These are phyloP conservation scores for Chrysopogon serrulatus DNA, from an alignment of 176 grass and related monocot genomes.

Conservation along the genomic window DNA sequence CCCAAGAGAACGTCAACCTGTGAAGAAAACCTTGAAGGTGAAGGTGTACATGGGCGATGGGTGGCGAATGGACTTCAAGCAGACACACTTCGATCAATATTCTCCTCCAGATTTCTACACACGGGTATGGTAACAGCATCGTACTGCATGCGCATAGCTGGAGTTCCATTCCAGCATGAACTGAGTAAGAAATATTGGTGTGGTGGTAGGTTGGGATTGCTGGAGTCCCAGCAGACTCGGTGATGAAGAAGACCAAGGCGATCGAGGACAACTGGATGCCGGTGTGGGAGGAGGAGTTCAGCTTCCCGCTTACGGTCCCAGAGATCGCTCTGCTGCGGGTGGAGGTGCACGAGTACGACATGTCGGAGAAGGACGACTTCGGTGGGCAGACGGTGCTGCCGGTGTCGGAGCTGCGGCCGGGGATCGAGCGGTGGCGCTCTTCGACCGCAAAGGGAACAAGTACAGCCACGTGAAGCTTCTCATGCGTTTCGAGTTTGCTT, in stretches of 20 bases:
- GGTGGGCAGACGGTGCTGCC: constrained; percentile 78
- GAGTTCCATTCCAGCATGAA: background rate
- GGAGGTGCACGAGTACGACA: constrained; percentile 89
- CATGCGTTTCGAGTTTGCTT: constrained; percentile 71
- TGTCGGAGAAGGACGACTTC: constrained; percentile 97
- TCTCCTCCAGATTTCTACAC: constrained; percentile 94
- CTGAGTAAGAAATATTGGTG: background rate
- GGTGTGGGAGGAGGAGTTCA: constrained; percentile 78
- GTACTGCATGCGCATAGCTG: no score
- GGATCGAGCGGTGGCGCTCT: constrained; percentile 75
- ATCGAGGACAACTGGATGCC: constrained; percentile 94
- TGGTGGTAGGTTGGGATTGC: constrained; percentile 67
- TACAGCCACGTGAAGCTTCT: constrained; percentile 68
- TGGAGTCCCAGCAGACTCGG: constrained; percentile 57
- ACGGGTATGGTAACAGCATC: constrained; percentile 37
- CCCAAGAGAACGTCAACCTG: constrained; percentile 42
- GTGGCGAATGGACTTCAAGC: constrained; percentile 82
- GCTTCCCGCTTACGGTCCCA: constrained; percentile 55
- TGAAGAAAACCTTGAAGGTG: constrained; percentile 71
- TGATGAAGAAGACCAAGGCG: constrained; percentile 74
- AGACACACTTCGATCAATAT: constrained; percentile 80
- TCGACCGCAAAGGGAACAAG: constrained; percentile 59
- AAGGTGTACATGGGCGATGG: constrained; percentile 98
- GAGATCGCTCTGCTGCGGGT: constrained; percentile 87
- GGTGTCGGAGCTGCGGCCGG: constrained; percentile 66